Evolutionary conservation across 2,329 filamentous ascomycete species (phyloP), one percentile per base, ranked within the genome.

Genomic region (Biscogniauxia marginata): DNA sequence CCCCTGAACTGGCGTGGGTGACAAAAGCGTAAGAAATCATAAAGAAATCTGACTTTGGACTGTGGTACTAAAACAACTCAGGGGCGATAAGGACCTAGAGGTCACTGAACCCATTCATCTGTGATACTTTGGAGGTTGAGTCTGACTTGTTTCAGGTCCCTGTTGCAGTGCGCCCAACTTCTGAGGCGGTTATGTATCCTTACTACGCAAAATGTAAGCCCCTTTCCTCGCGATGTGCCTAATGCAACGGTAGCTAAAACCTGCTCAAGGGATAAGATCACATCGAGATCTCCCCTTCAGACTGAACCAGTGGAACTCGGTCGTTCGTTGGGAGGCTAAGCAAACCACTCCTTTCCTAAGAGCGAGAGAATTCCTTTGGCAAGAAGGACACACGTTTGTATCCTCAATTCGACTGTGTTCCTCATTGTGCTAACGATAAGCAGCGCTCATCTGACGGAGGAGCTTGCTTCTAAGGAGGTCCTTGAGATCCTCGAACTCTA

Each of bases 301-400:
- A 70, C 82, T 98, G 64, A 98, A 98, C 79, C 95, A 99, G 76
- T 99, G 95, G 95, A 97, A 97, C 82, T 96, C 89, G 13, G 82
- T 84, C 63, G 82, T 97, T 49, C 86, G 93, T 67, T 98, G 95
- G 95, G 95, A 98, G 76, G 96, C 96, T 72, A 98, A 98, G 81
- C 91, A 96, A 74, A 87, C 84, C 21, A 87, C 84, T n/a, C 85
- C 85, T 43, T 98, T 98, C 79, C 83, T 99, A 56, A 84, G 93
- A 67, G 93, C 93, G 47, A 83, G 96, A 73, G 95, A 99, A 74
- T 99, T 99, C 75, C 77, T 98, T 63, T 99, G 95, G 95, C 95
- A 99, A 74, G 95, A 99, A 77, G 93, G 93, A 21, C 95, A 97
- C 77, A 85, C 83, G 45, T 63, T 3, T 48, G 61, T 53, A 50